phyloP scores from a whole-genome alignment of 257 asterid genomes.

The Solanum chilense region DNA sequence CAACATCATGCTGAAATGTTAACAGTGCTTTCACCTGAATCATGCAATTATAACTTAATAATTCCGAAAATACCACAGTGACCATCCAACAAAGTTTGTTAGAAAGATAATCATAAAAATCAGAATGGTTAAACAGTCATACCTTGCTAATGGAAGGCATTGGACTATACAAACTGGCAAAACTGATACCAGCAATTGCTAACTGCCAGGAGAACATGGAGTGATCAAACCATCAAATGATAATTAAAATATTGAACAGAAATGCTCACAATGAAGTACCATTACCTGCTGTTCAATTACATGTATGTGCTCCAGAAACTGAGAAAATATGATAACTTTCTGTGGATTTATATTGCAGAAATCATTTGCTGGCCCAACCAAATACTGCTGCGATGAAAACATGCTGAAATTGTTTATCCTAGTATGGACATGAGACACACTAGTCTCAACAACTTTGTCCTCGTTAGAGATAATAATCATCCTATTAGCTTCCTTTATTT shows the following conservation, averaged over 20 bases:
- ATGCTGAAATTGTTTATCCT: conserved; percentile 5
- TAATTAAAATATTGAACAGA: conserved; percentile 7
- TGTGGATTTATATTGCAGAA: conserved; percentile 22
- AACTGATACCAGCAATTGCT: conserved; percentile 57
- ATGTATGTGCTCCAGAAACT: conserved; percentile 97
- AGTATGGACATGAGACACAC: conserved; percentile 10
- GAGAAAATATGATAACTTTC: conserved; percentile 91
- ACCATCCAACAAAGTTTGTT: neutral
- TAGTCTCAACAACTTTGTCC: conserved; percentile 12
- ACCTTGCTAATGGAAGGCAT: conserved; percentile 81
- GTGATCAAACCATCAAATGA: conserved; percentile 3
- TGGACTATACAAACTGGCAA: conserved; percentile 87
- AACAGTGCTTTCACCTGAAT: conserved; percentile 74
- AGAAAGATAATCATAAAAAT: neutral
- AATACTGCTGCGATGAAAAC: conserved; percentile 13
- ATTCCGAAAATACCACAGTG: neutral
- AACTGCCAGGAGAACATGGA: conserved; percentile 37
- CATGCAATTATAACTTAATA: conserved; percentile 7
- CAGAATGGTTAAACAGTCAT: neutral
- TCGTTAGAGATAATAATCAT: conserved; percentile 18
- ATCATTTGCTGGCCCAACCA: conserved; percentile 14
- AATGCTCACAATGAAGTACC: conserved; percentile 3
- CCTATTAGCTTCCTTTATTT: conserved; percentile 52
- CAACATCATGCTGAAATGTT: conserved; percentile 76
- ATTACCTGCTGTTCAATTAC: conserved; percentile 88